Base-by-base conservation (phyloP, 2,329 filamentous ascomycete species). In the Trichoderma guizhouense region DNA sequence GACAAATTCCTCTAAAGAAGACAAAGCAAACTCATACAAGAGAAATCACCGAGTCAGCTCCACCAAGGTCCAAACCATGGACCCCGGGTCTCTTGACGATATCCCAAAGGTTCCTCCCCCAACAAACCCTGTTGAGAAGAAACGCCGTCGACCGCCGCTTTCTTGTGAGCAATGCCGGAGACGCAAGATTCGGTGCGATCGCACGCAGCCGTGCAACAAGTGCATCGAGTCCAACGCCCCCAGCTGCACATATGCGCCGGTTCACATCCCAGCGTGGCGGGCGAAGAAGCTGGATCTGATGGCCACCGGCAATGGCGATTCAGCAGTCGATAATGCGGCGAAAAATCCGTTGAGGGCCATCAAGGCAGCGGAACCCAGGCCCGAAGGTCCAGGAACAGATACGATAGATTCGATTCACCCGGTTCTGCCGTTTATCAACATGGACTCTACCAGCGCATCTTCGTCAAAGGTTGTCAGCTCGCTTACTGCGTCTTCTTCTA, bases 101-200 rank as follows among this genome's bases (percentile, higher is more conserved):
- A n/a, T 57, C 11, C 12, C 66, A 26, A 43, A 26, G 14, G n/a
- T 58, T 7, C 28, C 55, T 7, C 39, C 55, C 4, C 7, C n/a
- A 7, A 57, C 36, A 47, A 51, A 9, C 7, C 6, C 21, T 18
- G 11, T n/a, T 12, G 76, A 78, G 61, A 83, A 82, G 80, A 83
- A 82, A 72, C 77, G 82, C 11, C 79, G 82, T 66, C 79, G 81
- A 21, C 82, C 82, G 39, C 79, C 83, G 3, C 78, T 85, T 36
- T 88, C 88, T 1, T 90, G 88, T 77, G 81, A 84, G 74, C 82
- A 88, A 55, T 91, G 90, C 76, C 83, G 89, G 57, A 84, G 81
- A 70, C 87, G 88, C 53, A 92, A 91, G 78, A 86, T 91, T 72
- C 84, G 85, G 61, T 91, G 89, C 76, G 86, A 91, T 76, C 86